These are phyloP conservation scores for Yamadazyma sp. DNA, from an alignment of 1,139 yeast genomes.

Conservation along the genomic window DNA sequence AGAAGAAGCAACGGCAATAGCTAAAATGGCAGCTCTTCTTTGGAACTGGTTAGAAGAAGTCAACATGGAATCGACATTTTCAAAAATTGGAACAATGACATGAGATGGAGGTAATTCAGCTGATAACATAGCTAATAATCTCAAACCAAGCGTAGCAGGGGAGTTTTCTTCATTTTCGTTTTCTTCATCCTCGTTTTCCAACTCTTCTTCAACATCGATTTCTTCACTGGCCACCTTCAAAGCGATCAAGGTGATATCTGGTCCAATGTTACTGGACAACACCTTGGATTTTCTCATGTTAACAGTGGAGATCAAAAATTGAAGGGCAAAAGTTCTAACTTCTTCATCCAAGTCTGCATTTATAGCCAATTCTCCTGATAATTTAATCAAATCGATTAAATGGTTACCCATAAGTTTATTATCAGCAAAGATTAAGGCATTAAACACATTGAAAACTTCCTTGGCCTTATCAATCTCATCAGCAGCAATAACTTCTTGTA, in stretches of 20 bases:
- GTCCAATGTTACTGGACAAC: slow-evolving; percentile 71
- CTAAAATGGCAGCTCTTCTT: slow-evolving; percentile 84
- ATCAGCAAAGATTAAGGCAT: slow-evolving; percentile 74
- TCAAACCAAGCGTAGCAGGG: slow-evolving; percentile 75
- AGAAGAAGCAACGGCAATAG: slow-evolving; percentile 79
- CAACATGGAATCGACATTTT: slow-evolving; percentile 62
- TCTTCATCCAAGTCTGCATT: slow-evolving; percentile 75
- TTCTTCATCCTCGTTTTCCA: slow-evolving; percentile 80
- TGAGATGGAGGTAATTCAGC: slow-evolving; percentile 90
- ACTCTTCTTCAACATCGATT: slow-evolving; percentile 67
- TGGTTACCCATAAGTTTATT: slow-evolving; percentile 77
- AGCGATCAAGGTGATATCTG: slow-evolving; percentile 72
- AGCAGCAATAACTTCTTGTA: slow-evolving; percentile 68
- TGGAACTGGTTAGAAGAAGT: slow-evolving; percentile 66
- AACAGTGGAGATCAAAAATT: slow-evolving; percentile 78
- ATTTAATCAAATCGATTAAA: slow-evolving; percentile 64
- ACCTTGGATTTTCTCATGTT: slow-evolving; percentile 69
- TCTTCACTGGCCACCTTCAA: slow-evolving; percentile 80
- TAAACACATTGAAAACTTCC: slow-evolving; percentile 82
- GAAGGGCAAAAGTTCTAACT: slow-evolving; percentile 78
- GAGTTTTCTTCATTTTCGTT: slow-evolving; percentile 90
- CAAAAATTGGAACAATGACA: slow-evolving; percentile 78
- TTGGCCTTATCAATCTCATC: slow-evolving; percentile 74
- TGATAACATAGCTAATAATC: slow-evolving; percentile 77
- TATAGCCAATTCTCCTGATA: slow-evolving; percentile 74